phyloP scores from a whole-genome alignment of 768 basidiomycete species.

The Podaxis carcinomalis region DNA sequence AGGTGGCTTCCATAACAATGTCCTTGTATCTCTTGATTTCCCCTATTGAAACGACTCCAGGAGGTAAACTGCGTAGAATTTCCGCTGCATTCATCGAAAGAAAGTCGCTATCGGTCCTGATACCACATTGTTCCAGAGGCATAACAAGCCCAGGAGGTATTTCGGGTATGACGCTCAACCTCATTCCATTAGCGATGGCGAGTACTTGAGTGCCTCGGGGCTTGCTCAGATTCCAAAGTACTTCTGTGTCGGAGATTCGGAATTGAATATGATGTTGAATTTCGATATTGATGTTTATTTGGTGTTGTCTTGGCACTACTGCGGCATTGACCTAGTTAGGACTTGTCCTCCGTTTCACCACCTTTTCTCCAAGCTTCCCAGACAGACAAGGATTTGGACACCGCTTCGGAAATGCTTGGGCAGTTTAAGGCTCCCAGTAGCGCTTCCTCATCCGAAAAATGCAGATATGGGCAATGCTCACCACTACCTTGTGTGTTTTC shows the following conservation, averaged over 20 bases:
- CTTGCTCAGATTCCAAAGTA: too few species aligned
- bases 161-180: constrained; percentile 32
- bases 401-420: not conserved
- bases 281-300: not conserved
- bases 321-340: not conserved
- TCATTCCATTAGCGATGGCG: constrained; percentile 26
- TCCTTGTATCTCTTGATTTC: constrained; percentile 40
- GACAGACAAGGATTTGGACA: not conserved
- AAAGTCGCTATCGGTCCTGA: constrained; percentile 56
- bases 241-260: not conserved
- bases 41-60: constrained; percentile 41
- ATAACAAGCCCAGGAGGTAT: constrained; percentile 42
- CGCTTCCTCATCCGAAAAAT: not conserved
- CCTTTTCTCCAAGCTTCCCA: not conserved
- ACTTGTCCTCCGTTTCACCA: not conserved
- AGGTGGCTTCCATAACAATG: constrained; percentile 35
- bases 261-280: not conserved
- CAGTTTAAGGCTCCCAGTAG: not conserved
- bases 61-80: constrained; percentile 47
- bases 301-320: not conserved
- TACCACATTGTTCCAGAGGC: constrained; percentile 41
- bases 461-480: not conserved
- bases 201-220: too few species aligned
- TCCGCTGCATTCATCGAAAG: constrained; percentile 43
- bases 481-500: not conserved